A percentile compares a stretch with the other conserved stretches of the same genome.
Conservation (phyloP, 352 stramenopile species). For the Pythium apleroticum region DNA sequence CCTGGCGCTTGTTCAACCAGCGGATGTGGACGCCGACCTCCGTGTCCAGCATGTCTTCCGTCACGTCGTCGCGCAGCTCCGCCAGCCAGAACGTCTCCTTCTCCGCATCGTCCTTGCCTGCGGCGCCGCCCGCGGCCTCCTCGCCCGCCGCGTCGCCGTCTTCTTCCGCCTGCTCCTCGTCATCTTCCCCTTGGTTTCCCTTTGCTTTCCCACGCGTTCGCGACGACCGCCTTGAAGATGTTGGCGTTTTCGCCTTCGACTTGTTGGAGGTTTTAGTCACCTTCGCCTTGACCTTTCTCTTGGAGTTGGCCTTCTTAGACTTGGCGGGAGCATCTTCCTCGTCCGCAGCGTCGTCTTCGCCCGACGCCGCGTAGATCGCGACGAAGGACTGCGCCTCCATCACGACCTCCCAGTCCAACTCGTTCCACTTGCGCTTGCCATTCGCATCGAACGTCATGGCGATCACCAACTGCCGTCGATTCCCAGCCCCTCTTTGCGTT, state of each 20-base stretch:
- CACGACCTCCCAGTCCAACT: conserved; percentile 67
- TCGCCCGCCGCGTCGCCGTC: conserved; percentile 9
- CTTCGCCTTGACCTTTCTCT: conserved; percentile 12
- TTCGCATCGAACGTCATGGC: conserved; percentile 6
- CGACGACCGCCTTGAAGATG: background rate
- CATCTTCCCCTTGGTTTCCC: conserved; percentile 14
- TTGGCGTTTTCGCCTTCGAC: conserved; percentile 15
- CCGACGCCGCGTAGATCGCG: conserved; percentile 46
- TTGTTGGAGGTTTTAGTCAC: conserved; percentile 9
- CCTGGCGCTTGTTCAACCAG: conserved; percentile 53
- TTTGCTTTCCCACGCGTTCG: conserved; percentile 9
- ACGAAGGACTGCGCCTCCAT: conserved; percentile 66
- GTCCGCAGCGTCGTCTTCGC: conserved; percentile 14
- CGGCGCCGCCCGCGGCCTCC: background rate
- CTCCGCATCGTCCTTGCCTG: background rate
- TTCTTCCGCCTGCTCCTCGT: conserved; percentile 17
- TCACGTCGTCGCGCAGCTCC: conserved; percentile 75
- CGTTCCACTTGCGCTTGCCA: conserved; percentile 65
- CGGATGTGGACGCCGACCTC: conserved; percentile 52
- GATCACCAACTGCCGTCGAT: background rate
- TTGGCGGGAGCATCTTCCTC: conserved; percentile 19
- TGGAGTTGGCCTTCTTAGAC: conserved; percentile 10
- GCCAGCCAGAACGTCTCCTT: conserved; percentile 65
- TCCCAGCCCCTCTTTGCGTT: background rate
- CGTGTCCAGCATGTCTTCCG: conserved; percentile 61